These are phyloP conservation scores for Leptomonas seymouri DNA, from an alignment of 208 protist species.

Conservation along the genomic window DNA sequence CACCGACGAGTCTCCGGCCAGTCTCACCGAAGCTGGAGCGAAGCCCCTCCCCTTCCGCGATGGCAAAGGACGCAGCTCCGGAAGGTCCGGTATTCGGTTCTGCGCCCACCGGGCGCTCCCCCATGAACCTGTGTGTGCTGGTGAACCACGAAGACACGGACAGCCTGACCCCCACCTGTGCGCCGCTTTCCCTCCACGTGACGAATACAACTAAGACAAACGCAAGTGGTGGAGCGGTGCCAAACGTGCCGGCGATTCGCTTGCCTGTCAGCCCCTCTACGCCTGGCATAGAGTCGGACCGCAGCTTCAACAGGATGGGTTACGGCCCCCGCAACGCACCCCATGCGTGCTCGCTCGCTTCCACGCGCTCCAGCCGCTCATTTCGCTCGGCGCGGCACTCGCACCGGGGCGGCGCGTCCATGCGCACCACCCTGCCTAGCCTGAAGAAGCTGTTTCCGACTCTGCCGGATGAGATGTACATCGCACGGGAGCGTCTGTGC, in stretches of 20 bases:
- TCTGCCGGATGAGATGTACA: conserved; percentile 40
- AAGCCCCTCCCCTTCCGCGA: background rate
- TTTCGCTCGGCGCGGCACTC: conserved; percentile 27
- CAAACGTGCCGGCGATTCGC: conserved; percentile 22
- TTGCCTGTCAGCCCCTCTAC: background rate
- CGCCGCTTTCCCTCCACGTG: background rate
- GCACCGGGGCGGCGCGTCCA: conserved; percentile 14
- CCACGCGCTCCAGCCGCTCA: conserved; percentile 24
- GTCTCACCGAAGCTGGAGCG: background rate
- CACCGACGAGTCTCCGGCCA: background rate
- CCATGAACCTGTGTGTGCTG: background rate
- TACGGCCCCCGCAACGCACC: conserved; percentile 27
- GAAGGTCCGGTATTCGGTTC: background rate
- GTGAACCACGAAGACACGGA: background rate
- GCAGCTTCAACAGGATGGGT: conserved; percentile 13
- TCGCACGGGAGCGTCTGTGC: conserved; percentile 49
- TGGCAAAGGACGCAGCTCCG: background rate
- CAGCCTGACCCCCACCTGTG: background rate
- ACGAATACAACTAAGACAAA: background rate
- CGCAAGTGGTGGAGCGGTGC: conserved; percentile 15
- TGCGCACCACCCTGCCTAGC: conserved; percentile 15
- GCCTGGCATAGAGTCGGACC: conserved; percentile 14
- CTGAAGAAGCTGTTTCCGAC: conserved; percentile 56
- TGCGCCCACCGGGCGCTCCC: background rate
- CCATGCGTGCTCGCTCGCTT: conserved; percentile 25